A percentile compares a stretch with the other conserved stretches of the same genome.
Evolutionary conservation across 768 basidiomycete species (phyloP).

Genomic region (Gloeostereum incarnatum): DNA sequence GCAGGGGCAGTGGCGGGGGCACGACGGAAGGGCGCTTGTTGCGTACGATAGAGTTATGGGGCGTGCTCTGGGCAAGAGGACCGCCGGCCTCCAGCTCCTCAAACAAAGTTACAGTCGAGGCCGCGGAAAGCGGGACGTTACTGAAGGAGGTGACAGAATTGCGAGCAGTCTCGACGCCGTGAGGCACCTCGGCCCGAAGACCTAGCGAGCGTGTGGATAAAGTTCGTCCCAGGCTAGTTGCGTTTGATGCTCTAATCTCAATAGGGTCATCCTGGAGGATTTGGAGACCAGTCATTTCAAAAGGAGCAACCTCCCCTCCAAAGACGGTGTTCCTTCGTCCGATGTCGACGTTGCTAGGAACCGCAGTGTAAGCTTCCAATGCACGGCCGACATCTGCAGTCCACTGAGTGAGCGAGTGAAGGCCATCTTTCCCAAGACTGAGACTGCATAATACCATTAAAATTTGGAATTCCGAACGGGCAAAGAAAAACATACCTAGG

Average conservation of each 20-base stretch:
- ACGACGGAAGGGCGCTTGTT: conserved; percentile 21
- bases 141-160: conserved; percentile 35
- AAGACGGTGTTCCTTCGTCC: conserved; percentile 38
- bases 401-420: conserved; percentile 42
- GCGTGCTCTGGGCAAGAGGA: conserved; percentile 56
- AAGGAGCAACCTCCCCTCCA: conserved; percentile 30
- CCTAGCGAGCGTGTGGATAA: conserved; percentile 35
- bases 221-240: conserved; percentile 19
- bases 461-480: conserved; percentile 1
- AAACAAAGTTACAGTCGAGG: conserved; percentile 54
- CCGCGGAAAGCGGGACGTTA: conserved; percentile 38
- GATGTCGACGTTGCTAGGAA: conserved; percentile 30
- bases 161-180: conserved; percentile 38
- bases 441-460: conserved; percentile 29
- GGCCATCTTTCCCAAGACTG: conserved; percentile 49
- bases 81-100: conserved; percentile 34
- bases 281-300: conserved; percentile 21
- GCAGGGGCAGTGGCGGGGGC: conserved; percentile 25
- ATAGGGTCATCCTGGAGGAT: conserved; percentile 27
- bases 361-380: conserved; percentile 29
- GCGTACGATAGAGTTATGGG: conserved; percentile 35
- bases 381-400: conserved; percentile 43
- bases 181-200: conserved; percentile 42
- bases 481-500: conserved; percentile 41
- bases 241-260: conserved; percentile 9